These are phyloP conservation scores for Heracleum sosnowskyi DNA, from an alignment of 129 eudicot genomes.

Conservation along the genomic window DNA sequence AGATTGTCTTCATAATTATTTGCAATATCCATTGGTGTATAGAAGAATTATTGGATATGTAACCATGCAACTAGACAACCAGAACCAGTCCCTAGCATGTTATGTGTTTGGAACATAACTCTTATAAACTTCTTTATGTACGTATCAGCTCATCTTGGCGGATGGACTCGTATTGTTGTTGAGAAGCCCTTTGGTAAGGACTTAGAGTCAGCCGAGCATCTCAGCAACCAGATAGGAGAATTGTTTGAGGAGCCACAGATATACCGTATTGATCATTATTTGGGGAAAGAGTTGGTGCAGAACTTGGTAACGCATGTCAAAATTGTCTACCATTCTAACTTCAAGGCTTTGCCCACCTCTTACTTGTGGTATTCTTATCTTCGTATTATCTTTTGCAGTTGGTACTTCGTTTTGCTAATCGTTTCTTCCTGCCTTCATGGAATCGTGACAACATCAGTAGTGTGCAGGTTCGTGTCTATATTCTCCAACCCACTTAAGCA, in stretches of 20 bases:
- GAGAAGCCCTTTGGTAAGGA: constrained; percentile 99
- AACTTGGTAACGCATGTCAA: constrained; percentile 55
- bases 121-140: not conserved
- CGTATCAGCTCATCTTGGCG: constrained; percentile 83
- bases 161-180: constrained; percentile 97
- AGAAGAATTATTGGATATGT: not conserved
- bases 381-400: constrained; percentile 42
- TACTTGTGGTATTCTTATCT: not conserved
- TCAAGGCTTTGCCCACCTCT: not conserved
- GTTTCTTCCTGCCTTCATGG: constrained; percentile 91
- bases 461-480: constrained; percentile 56
- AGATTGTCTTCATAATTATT: not conserved
- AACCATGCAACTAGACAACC: not conserved
- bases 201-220: constrained; percentile 87
- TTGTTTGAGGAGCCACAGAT: constrained; percentile 90
- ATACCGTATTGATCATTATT: constrained; percentile 95
- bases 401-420: constrained; percentile 99
- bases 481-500: constrained; percentile 3
- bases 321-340: not conserved
- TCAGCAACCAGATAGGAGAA: constrained; percentile 89
- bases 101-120: not conserved
- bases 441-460: constrained; percentile 90
- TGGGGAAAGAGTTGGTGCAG: constrained; percentile 98
- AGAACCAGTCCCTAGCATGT: not conserved
- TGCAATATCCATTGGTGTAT: not conserved